Evolutionary conservation across 805 yeast genomes (phyloP).

Genomic region (Barnettozyma wickerhamii): DNA sequence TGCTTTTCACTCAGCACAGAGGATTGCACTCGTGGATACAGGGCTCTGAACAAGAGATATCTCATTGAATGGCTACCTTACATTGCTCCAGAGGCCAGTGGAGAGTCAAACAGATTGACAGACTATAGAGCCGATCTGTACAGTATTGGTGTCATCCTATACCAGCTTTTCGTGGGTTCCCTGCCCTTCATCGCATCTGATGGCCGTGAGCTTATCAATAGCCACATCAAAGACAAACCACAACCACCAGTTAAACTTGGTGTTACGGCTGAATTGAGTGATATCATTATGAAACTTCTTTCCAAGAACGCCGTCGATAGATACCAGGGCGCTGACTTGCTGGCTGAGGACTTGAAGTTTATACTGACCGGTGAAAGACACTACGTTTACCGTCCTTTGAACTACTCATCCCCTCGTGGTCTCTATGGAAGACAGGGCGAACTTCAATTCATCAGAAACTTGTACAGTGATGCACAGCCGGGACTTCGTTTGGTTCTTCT

Average conservation of each 20-base stretch:
- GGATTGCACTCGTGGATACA: slow-evolving; percentile 36
- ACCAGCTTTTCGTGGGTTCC: slow-evolving; percentile 42
- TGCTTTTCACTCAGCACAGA: slow-evolving; percentile 38
- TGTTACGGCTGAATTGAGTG: slow-evolving; percentile 29
- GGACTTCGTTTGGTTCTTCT: slow-evolving; percentile 30
- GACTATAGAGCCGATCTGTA: slow-evolving; percentile 47
- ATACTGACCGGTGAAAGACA: slow-evolving; percentile 4
- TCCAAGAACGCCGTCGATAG: slow-evolving; percentile 38
- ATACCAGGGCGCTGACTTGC: slow-evolving; percentile 30
- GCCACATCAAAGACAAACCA: slow-evolving; percentile 39
- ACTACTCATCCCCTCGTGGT: slow-evolving; percentile 23
- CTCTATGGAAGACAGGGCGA: slow-evolving; percentile 29
- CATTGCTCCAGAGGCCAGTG: slow-evolving; percentile 47
- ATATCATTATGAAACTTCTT: slow-evolving; percentile 38
- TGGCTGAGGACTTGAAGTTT: slow-evolving; percentile 34
- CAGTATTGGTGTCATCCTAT: slow-evolving; percentile 45
- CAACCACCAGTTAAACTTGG: slow-evolving; percentile 31
- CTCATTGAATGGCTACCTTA: slow-evolving; percentile 40
- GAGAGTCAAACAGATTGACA: slow-evolving; percentile 33
- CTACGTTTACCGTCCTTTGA: slow-evolving; percentile 1
- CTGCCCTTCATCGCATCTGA: slow-evolving; percentile 40
- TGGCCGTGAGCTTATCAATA: slow-evolving; percentile 33
- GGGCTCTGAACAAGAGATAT: slow-evolving; percentile 36
- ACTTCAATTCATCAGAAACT: slow-evolving; percentile 20
- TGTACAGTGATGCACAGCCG: slow-evolving; percentile 16